Percentiles rank a stretch among this genome's conserved stretches.
Conservation (phyloP, 2,329 filamentous ascomycete genomes). For the Cordyceps javanica region DNA sequence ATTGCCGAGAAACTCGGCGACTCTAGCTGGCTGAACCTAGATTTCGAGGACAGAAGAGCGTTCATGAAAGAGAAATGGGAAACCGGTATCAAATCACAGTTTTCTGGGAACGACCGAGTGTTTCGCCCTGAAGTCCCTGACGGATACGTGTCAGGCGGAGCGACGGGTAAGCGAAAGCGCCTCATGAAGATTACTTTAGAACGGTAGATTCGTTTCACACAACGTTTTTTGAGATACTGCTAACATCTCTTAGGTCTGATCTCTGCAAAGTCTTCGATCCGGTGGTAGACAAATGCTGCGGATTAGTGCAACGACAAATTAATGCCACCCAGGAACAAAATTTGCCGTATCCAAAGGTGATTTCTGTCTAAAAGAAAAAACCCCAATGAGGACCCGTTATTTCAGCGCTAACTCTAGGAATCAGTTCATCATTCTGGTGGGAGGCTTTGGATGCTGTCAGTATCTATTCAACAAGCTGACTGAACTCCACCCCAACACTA, state of each 20-base stretch:
- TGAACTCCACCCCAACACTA: not conserved
- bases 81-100: slow-evolving; percentile 20
- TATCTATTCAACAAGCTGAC: slow-evolving; percentile 23
- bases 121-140: slow-evolving; percentile 20
- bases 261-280: slow-evolving; percentile 21
- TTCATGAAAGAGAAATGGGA: slow-evolving; percentile 22
- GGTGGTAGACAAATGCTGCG: slow-evolving; percentile 15
- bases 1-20: slow-evolving; percentile 20
- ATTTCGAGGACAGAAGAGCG: not conserved
- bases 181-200: not conserved
- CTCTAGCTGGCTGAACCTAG: not conserved
- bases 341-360: not conserved
- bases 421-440: slow-evolving; percentile 33
- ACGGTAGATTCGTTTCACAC: not conserved
- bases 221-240: not conserved
- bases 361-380: not conserved
- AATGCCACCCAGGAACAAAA: not conserved
- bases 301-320: slow-evolving; percentile 21
- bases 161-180: not conserved
- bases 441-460: slow-evolving; percentile 30
- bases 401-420: not conserved
- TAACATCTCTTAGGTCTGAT: slow-evolving; percentile 17
- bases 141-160: not conserved
- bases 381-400: not conserved
- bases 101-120: slow-evolving; percentile 12